Base-by-base conservation (phyloP, 1,284 basidiomycete species). In the Phlebopus sp. region DNA sequence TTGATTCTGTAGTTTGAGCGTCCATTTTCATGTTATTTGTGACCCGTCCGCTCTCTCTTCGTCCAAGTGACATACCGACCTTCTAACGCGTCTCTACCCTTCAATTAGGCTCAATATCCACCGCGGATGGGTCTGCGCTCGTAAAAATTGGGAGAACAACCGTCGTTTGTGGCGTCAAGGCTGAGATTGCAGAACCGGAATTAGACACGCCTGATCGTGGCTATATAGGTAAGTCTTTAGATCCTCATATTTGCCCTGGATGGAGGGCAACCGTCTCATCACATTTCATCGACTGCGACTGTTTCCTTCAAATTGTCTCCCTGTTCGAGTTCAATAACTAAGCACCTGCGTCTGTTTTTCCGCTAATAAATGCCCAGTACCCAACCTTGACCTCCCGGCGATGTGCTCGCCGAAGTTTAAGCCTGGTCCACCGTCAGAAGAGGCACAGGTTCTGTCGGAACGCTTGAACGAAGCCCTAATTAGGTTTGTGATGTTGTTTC, bases 381-480 rank as follows among this genome's bases (percentile, higher is more conserved):
- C 89, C 3, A 91, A 97, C 64, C 72, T 97, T 52, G 96, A 99
- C 65, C 78, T 99, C 0, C 89, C 93, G 0, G 90, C 96, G 0
- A 79, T 97, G 45, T 97, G 90, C 67, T 95, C 92, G 9, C 85
- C 94, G 0, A 84, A 83, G 58, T 98, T 97, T 76, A 95, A 94
- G 63, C 86, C 93, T 21, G 96, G 96, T 2, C 95, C 96, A 3
- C 96, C 96, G 2, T 78, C 79, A 1, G 92, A 95, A 54, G 92
- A 97, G 60, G 91, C 93, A 0, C 95, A 97, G 62, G 83, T 91
- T 2, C 74, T 95, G 8, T 93, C 91, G 0, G 86, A 89, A 56
- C 75, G 87, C 53, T 67, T 97, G 46, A 85, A 90, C 55, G 86
- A 93, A 52, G 77, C 83, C 21, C 70, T 96, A 34, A 59, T 84